A percentile compares a stretch with the other conserved stretches of the same genome.
Conservation (phyloP, 768 basidiomycete species). For the Russula compacta region DNA sequence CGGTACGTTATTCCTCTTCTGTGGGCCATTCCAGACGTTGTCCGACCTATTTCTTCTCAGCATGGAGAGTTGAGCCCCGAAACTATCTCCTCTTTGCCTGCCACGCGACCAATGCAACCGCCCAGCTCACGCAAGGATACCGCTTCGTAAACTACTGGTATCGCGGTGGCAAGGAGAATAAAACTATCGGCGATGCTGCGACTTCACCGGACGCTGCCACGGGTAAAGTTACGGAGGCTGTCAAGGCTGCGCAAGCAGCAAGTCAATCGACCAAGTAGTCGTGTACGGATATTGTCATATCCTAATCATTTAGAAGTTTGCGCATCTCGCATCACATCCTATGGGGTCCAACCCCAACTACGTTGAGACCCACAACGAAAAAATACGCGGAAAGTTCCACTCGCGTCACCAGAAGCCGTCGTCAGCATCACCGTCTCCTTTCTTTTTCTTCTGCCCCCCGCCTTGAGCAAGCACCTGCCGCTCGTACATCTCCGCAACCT, state of each 20-base stretch:
- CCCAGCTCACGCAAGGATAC: conserved; percentile 73
- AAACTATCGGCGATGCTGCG: conserved; percentile 22
- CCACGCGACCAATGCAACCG: conserved; percentile 83
- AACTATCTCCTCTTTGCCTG: conserved; percentile 95
- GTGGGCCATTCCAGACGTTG: background rate
- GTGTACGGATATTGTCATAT: conserved; percentile 12
- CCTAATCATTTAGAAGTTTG: conserved; percentile 9
- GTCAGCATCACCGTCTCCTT: conserved; percentile 51
- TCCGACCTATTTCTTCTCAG: conserved; percentile 31
- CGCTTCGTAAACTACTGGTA: conserved; percentile 92
- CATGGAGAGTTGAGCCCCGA: conserved; percentile 91
- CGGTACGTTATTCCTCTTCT: conserved; percentile 38
- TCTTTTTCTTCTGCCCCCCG: conserved; percentile 59
- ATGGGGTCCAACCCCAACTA: background rate
- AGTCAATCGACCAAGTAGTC: conserved; percentile 10
- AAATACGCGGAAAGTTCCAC: background rate
- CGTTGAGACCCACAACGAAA: background rate
- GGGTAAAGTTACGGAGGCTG: conserved; percentile 42
- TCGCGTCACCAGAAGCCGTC: conserved; percentile 66
- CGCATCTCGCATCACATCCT: background rate
- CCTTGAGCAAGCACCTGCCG: conserved; percentile 76
- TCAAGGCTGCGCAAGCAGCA: conserved; percentile 32
- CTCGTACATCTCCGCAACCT: conserved; percentile 94
- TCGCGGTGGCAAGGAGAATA: conserved; percentile 76
- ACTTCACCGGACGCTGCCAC: conserved; percentile 22